Evolutionary conservation across 768 basidiomycete species (phyloP), one percentile per base, ranked within the genome.

Genomic region (Chlorophyllum brunneum): DNA sequence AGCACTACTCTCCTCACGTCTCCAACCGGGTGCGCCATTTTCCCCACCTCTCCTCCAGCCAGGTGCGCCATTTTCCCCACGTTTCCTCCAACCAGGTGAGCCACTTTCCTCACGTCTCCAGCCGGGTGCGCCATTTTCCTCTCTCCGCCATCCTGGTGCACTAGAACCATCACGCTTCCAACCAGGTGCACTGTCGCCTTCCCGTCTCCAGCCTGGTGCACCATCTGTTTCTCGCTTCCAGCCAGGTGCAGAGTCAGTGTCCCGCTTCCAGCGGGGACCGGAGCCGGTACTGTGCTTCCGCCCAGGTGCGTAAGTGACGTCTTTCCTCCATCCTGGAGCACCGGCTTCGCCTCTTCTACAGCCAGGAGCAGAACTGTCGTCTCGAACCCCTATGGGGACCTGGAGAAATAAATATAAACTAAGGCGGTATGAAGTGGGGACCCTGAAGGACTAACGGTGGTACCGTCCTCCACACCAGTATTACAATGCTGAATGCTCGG

Each of bases 71-170:
- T n/a, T n/a, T n/a, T n/a, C n/a, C n/a, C n/a, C n/a, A n/a, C n/a
- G n/a, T n/a, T n/a, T n/a, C 20, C 18, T 48, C 46, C 44, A 46
- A 5, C 15, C 30, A 18, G 44, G 44, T 2, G 44, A 16, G 1
- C 10, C 15, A 6, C 2, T 27, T 6, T 42, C 22, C 1, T 2
- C 41, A 15, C n/a, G 26, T 1, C 36, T 38, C 31, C 30, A 47
- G 2, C 13, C 22, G 3, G 20, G n/a, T 5, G 30, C 20, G n/a
- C 27, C 8, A 8, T 22, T 16, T 2, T 23, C 5, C 13, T 1
- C 38, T 3, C 30, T 37, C 11, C 38, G 29, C 48, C 48, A 50
- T 9, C 48, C 48, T 15, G 48, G 48, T 20, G 48, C 48, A n/a
- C n/a, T n/a, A n/a, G n/a, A n/a, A n/a, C n/a, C n/a, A n/a, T n/a